Percentiles rank a stretch among this genome's conserved stretches.
Evolutionary conservation across 768 basidiomycete species (phyloP).

Genomic region (Suillus subalutaceus): DNA sequence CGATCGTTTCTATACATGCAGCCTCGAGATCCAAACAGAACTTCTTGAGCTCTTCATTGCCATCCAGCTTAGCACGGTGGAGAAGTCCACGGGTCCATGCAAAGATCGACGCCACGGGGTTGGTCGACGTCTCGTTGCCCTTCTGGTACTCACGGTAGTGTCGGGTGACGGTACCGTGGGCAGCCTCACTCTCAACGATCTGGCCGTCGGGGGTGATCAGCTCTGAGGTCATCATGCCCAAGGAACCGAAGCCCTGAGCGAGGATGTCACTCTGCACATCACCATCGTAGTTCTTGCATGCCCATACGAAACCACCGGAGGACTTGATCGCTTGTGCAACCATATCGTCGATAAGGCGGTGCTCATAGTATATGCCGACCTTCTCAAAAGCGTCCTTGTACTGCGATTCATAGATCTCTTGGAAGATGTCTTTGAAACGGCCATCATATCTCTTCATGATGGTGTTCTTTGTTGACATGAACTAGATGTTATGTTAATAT

Average conservation of each 20-base stretch:
- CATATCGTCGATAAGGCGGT: constrained; percentile 98
- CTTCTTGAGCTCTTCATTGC: constrained; percentile 67
- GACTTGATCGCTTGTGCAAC: constrained; percentile 98
- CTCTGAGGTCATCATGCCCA: constrained; percentile 99
- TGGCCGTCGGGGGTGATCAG: constrained; percentile 93
- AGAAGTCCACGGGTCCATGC: constrained; percentile 97
- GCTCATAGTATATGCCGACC: constrained; percentile 86
- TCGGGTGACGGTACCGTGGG: constrained; percentile 95
- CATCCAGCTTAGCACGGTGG: constrained; percentile 91
- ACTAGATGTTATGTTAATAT: constrained; percentile 46
- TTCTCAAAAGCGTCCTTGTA: constrained; percentile 76
- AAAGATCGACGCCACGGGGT: constrained; percentile 98
- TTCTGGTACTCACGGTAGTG: constrained; percentile 98
- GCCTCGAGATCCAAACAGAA: constrained; percentile 85
- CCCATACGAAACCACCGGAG: constrained; percentile 87
- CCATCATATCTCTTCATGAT: constrained; percentile 98
- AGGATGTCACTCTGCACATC: constrained; percentile 92
- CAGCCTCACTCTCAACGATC: constrained; percentile 93
- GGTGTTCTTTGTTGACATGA: constrained; percentile 98
- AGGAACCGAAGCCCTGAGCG: constrained; percentile 93
- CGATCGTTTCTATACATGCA: constrained; percentile 90
- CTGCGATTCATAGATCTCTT: constrained; percentile 86
- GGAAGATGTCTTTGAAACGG: constrained; percentile 99
- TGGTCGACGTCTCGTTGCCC: constrained; percentile 96
- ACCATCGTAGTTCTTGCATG: constrained; percentile 80